Percentiles rank a stretch among this genome's conserved stretches.
These are phyloP conservation scores for Albizia julibrissin DNA, from an alignment of 306 rosid species.

Conservation along the genomic window DNA sequence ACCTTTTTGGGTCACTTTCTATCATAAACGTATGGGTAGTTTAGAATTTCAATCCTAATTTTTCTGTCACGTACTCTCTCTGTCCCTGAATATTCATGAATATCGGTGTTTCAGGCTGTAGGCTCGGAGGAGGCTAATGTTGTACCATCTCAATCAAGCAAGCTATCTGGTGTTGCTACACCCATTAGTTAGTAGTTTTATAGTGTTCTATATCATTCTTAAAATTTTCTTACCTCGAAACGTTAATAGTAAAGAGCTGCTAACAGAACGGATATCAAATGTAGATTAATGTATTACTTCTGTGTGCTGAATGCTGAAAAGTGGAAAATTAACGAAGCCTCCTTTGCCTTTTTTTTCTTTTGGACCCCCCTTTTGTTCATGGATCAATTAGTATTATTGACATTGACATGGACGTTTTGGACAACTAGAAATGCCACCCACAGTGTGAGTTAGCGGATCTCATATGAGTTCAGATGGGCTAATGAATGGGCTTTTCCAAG, in stretches of 20 bases:
- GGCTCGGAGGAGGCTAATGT: slow-evolving; percentile 40
- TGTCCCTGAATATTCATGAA: slow-evolving; percentile 31
- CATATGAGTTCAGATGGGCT: not conserved
- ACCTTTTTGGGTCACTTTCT: not conserved
- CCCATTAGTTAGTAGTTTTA: slow-evolving; percentile 10
- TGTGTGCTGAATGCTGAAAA: slow-evolving; percentile 17
- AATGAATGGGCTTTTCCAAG: not conserved
- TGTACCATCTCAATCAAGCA: slow-evolving; percentile 29
- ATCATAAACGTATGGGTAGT: not conserved
- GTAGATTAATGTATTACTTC: slow-evolving; percentile 17
- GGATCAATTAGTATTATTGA: not conserved
- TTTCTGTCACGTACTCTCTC: not conserved
- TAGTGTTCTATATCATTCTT: slow-evolving; percentile 31
- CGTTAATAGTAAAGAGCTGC: slow-evolving; percentile 17
- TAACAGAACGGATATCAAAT: slow-evolving; percentile 12
- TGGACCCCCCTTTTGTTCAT: not conserved
- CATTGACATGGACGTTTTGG: not conserved
- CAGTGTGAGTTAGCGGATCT: not conserved
- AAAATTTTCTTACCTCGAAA: not conserved
- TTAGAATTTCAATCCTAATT: not conserved
- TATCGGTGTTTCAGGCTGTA: slow-evolving; percentile 67
- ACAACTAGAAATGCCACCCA: not conserved
- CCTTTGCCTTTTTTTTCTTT: not conserved
- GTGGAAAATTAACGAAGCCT: slow-evolving; percentile 7
- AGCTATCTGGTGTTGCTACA: slow-evolving; percentile 25